Evolutionary conservation across 2,329 filamentous ascomycete species (phyloP).

Genomic region (Aureobasidium melanogenum): DNA sequence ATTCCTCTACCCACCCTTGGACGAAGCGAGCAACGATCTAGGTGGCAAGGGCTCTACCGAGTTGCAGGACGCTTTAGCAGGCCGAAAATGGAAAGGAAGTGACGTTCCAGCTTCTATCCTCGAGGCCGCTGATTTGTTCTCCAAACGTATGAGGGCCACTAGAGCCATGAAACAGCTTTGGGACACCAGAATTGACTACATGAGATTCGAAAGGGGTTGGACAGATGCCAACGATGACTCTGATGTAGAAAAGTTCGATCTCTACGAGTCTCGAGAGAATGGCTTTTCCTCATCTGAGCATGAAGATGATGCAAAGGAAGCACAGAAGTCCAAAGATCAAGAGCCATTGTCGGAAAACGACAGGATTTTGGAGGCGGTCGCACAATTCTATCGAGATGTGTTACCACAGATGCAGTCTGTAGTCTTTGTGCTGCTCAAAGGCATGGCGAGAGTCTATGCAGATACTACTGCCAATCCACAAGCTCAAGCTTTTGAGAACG

Average conservation of each 20-base stretch:
- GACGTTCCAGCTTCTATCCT: constrained; percentile 91
- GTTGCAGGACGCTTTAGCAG: constrained; percentile 69
- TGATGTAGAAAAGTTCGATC: constrained; percentile 21
- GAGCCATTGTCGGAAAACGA: constrained; percentile 1
- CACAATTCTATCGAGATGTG: constrained; percentile 50
- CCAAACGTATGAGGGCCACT: constrained; percentile 81
- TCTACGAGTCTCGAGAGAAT: neutral
- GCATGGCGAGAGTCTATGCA: constrained; percentile 56
- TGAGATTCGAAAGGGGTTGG: constrained; percentile 90
- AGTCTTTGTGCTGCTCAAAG: constrained; percentile 84
- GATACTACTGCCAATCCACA: constrained; percentile 14
- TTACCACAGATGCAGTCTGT: constrained; percentile 85
- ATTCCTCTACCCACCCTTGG: constrained; percentile 90
- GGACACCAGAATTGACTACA: constrained; percentile 84
- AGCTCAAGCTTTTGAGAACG: constrained; percentile 28
- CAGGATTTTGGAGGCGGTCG: neutral
- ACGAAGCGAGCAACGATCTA: constrained; percentile 78
- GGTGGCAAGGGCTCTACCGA: constrained; percentile 82
- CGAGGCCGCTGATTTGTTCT: constrained; percentile 88
- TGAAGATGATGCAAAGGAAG: neutral
- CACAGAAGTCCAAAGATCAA: neutral
- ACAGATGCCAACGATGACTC: constrained; percentile 40
- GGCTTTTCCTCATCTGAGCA: neutral
- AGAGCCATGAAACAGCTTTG: constrained; percentile 86
- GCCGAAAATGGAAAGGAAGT: constrained; percentile 83